Conservation (phyloP, 1,139 yeast genomes). For the Geotrichum aggregatum region DNA sequence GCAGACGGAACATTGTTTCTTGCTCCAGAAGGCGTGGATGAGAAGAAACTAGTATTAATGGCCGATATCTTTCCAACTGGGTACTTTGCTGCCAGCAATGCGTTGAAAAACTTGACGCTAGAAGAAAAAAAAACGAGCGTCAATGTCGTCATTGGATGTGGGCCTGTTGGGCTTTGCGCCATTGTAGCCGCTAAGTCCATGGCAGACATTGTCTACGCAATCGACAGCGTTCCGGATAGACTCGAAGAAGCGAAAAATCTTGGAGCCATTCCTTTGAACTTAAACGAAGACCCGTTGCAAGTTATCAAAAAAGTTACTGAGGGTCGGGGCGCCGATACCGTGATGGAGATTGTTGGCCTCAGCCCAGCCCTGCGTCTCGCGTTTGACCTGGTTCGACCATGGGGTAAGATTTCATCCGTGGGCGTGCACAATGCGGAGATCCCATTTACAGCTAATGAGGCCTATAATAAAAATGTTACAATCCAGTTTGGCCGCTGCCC, state of each 20-base stretch:
- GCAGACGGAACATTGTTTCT: conserved; percentile 51
- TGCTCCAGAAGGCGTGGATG: conserved; percentile 42
- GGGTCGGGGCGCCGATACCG: conserved; percentile 54
- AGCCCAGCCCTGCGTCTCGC: conserved; percentile 50
- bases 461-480: conserved; percentile 55
- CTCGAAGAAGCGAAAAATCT: conserved; percentile 45
- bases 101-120: conserved; percentile 40
- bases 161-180: conserved; percentile 63
- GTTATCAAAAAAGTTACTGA: conserved; percentile 39
- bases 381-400: conserved; percentile 53
- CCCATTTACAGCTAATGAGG: conserved; percentile 57
- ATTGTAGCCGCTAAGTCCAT: conserved; percentile 46
- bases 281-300: conserved; percentile 35
- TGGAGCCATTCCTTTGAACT: conserved; percentile 49
- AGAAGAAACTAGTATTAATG: conserved; percentile 53
- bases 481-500: conserved; percentile 65
- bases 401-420: conserved; percentile 56
- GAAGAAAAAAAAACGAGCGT: conserved; percentile 32
- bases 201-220: conserved; percentile 48
- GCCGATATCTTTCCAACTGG: conserved; percentile 68
- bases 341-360: conserved; percentile 56
- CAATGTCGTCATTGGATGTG: conserved; percentile 53
- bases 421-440: conserved; percentile 61
- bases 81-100: conserved; percentile 54
- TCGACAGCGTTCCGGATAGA: conserved; percentile 50